Evolutionary conservation across 148 eudicot species (phyloP).

Genomic region (Spergularia bocconei): DNA sequence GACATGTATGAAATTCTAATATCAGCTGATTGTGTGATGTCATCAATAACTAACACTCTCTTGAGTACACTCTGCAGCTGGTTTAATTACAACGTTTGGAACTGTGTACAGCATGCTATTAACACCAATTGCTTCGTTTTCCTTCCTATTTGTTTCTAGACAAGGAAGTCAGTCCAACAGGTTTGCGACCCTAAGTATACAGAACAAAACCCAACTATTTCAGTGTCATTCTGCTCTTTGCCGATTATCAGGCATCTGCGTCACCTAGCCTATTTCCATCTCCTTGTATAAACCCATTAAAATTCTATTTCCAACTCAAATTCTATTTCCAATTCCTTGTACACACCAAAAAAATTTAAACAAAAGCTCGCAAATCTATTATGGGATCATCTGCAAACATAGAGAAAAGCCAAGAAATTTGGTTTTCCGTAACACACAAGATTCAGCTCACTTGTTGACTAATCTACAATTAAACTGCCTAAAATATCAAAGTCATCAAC

Average conservation of each 20-base stretch:
- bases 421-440: not conserved
- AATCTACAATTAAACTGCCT: not conserved
- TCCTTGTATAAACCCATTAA: not conserved
- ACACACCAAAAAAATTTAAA: not conserved
- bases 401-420: not conserved
- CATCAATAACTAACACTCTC: slow-evolving; percentile 15
- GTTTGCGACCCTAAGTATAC: not conserved
- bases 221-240: not conserved
- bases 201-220: not conserved
- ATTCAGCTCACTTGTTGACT: not conserved
- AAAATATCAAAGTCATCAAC: not conserved
- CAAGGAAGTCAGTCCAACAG: not conserved
- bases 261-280: not conserved
- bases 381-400: not conserved
- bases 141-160: not conserved
- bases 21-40: slow-evolving; percentile 24
- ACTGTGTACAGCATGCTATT: not conserved
- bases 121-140: not conserved
- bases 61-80: not conserved
- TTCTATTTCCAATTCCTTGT: no score
- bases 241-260: not conserved
- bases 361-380: not conserved
- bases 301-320: not conserved
- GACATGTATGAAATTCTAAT: slow-evolving; percentile 13
- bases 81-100: not conserved